These are phyloP conservation scores for Syzygium jambos DNA, from an alignment of 345 rosid genomes.

Conservation along the genomic window DNA sequence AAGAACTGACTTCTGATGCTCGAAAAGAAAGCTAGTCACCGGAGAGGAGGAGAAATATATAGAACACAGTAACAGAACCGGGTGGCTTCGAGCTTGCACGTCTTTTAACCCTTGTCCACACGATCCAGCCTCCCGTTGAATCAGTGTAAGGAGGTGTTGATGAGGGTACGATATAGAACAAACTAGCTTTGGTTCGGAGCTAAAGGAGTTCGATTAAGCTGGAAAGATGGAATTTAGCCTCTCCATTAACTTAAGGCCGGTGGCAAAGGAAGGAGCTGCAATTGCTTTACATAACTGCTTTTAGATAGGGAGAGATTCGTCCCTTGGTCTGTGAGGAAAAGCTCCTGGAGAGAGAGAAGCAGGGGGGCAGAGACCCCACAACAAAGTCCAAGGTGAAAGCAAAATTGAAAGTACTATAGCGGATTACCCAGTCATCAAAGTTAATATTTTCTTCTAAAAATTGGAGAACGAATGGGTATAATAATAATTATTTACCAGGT, in stretches of 20 bases:
- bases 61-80: neutral
- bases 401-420: neutral
- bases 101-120: neutral
- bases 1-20: neutral
- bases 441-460: neutral
- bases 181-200: neutral
- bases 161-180: neutral
- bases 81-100: neutral
- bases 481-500: neutral
- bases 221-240: neutral
- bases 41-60: neutral
- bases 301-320: neutral
- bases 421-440: neutral
- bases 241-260: neutral
- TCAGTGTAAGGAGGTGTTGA: neutral
- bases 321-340: neutral
- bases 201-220: neutral
- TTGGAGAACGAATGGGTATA: neutral
- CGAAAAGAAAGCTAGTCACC: neutral
- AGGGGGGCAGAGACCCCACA: neutral
- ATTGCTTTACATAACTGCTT: neutral
- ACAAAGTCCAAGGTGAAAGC: neutral
- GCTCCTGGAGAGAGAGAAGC: neutral
- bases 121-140: neutral
- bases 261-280: neutral